Base-by-base conservation (phyloP, 2,329 filamentous ascomycete species). In the Myriosclerotinia scirpicola region DNA sequence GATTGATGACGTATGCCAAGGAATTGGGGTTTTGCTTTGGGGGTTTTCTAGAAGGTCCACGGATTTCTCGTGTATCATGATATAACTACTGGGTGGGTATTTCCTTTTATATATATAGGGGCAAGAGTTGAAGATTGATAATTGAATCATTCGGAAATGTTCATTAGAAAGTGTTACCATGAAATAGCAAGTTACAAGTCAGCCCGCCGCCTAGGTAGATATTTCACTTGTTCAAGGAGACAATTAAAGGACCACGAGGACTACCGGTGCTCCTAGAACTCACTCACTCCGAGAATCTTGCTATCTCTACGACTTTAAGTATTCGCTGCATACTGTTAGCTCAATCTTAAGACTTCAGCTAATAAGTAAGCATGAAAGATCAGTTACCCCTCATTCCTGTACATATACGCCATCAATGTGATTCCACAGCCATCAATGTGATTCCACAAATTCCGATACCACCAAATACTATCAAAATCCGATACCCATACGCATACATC, bases 401-500 rank as follows among this genome's bases (percentile, higher is more conserved):
- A 42, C 15, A 46, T 11, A n/a, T 38, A 63, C 15, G 63, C 42
- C 26, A 50, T 38, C 3, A 38, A 34, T 6, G 40, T 34, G n/a
- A 48, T 56, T 58, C 67, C 65, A 36, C 26, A 73, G 63, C 42
- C 26, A 50, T 38, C 3, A 38, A 34, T 6, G 40, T 34, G n/a
- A 48, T 56, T 58, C 67, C 65, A 36, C 26, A 38, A 6, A 75
- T 71, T 1, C 73, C 72, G 6, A 77, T 67, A 7, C 74, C 75
- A 15, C 75, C 75, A 56, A 75, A 77, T 7, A 77, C 53, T n/a
- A 77, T 75, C 55, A 76, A 56, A 30, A 76, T 69, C 65, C 77
- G 76, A 56, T 78, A 78, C 1, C 74, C 76, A 52, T 77, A 77
- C 44, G 75, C 73, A 67, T 78, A 78, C n/a, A n/a, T n/a, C n/a